Evolutionary conservation across 148 eudicot genomes (phyloP).

Genomic region (Silene uniflora): DNA sequence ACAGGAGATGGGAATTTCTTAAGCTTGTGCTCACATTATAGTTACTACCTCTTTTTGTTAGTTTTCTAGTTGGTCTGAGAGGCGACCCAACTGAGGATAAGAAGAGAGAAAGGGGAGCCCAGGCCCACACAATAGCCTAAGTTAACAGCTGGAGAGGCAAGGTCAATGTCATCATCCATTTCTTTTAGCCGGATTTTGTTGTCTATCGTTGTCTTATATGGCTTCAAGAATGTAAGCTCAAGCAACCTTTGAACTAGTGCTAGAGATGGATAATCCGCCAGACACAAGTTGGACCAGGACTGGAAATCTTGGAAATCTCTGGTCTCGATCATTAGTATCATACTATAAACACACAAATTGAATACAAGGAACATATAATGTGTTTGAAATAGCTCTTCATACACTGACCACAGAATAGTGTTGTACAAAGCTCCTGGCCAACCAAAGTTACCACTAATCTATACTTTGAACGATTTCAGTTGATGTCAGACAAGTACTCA

Average conservation of each 20-base stretch:
- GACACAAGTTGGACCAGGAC: not conserved
- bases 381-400: not conserved
- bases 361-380: not conserved
- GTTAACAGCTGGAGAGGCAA: not conserved
- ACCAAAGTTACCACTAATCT: not conserved
- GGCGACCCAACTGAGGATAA: not conserved
- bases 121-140: not conserved
- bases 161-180: not conserved
- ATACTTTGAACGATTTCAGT: not conserved
- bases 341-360: not conserved
- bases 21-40: not conserved
- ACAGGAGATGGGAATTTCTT: not conserved
- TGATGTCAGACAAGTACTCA: not conserved
- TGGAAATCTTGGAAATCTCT: no score
- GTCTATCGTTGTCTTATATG: not conserved
- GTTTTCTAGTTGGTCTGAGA: not conserved
- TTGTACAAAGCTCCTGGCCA: not conserved
- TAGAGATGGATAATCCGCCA: not conserved
- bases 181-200: not conserved
- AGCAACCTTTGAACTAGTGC: not conserved
- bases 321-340: no score
- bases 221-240: not conserved
- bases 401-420: not conserved
- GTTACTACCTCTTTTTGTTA: not conserved
- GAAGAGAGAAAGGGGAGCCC: not conserved